Conservation (phyloP, 139 green algal species). For the Chlamydomonas schloesseri region DNA sequence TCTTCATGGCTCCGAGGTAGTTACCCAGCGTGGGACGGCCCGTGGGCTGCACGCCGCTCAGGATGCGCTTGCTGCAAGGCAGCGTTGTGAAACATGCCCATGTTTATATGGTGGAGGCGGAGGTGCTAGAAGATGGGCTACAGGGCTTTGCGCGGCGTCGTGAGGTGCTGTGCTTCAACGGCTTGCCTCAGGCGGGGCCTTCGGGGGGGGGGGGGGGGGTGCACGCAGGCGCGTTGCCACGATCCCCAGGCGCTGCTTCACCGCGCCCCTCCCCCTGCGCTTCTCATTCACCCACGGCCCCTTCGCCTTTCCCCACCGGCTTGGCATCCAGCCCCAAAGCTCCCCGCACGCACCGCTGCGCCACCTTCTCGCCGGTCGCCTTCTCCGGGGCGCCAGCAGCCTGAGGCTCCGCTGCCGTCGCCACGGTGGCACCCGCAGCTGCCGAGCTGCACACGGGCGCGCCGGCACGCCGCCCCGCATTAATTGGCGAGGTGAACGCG, state of each 20-base stretch:
- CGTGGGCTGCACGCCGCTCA: constrained; percentile 97
- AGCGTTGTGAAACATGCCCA: neutral
- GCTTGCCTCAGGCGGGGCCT: no score
- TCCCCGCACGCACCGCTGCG: constrained; percentile 11
- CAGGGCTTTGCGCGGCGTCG: no score
- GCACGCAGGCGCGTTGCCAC: no score
- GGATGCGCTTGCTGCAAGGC: constrained; percentile 74
- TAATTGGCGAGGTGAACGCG: neutral
- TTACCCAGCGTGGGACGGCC: constrained; percentile 97
- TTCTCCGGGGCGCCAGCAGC: neutral
- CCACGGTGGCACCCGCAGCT: neutral
- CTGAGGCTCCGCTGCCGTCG: constrained; percentile 5
- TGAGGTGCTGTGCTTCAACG: no score
- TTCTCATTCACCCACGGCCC: neutral
- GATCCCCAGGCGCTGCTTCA: no score
- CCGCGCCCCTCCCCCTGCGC: no score
- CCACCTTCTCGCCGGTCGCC: neutral
- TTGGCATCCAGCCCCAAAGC: no score
- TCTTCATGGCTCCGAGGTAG: constrained; percentile 97
- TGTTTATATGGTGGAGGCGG: neutral
- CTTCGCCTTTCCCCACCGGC: neutral
- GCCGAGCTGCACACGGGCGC: neutral
- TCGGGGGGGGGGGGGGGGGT: no score
- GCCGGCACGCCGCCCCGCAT: neutral
- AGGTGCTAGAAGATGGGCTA: neutral